These are phyloP conservation scores for Paramecium tetraurelia DNA, from an alignment of 73 alveolate genomes.

Conservation along the genomic window DNA sequence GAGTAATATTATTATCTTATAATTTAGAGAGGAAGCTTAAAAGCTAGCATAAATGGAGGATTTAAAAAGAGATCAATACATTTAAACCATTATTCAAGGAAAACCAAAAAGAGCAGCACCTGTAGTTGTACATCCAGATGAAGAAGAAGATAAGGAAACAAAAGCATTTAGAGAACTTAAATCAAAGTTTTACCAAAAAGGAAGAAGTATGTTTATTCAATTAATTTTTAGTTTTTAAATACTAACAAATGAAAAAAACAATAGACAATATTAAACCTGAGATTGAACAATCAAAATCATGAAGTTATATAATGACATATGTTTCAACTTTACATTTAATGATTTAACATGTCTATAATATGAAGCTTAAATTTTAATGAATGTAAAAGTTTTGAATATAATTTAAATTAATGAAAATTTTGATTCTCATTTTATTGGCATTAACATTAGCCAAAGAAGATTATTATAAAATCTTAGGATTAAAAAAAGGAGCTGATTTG, in stretches of 20 bases:
- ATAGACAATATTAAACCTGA: not conserved
- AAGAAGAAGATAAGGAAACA: not conserved
- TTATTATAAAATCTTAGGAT: conserved; percentile 75
- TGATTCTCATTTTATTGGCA: not conserved
- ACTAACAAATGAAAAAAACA: conserved; percentile 1
- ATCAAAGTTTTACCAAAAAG: conserved; percentile 29
- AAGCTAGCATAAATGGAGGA: conserved; percentile 35
- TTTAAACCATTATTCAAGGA: conserved; percentile 7
- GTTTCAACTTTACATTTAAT: not conserved
- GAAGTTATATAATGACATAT: not conserved
- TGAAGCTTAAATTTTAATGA: not conserved
- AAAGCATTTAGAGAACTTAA: not conserved
- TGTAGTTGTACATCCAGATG: conserved; percentile 36
- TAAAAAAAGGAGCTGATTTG: conserved; percentile 63
- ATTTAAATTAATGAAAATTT: not conserved
- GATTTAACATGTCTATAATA: not conserved
- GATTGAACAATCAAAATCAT: not conserved
- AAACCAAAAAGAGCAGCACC: conserved; percentile 35
- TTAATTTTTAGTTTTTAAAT: not conserved
- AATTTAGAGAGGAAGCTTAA: not conserved
- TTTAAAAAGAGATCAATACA: conserved; percentile 23
- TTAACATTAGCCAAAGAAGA: conserved; percentile 49
- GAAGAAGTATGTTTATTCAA: not conserved
- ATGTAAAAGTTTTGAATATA: not conserved
- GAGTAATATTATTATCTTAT: not conserved